Evolutionary conservation across 768 basidiomycete species (phyloP), one percentile per base, ranked within the genome.

Genomic region (Psilocybe sp.): DNA sequence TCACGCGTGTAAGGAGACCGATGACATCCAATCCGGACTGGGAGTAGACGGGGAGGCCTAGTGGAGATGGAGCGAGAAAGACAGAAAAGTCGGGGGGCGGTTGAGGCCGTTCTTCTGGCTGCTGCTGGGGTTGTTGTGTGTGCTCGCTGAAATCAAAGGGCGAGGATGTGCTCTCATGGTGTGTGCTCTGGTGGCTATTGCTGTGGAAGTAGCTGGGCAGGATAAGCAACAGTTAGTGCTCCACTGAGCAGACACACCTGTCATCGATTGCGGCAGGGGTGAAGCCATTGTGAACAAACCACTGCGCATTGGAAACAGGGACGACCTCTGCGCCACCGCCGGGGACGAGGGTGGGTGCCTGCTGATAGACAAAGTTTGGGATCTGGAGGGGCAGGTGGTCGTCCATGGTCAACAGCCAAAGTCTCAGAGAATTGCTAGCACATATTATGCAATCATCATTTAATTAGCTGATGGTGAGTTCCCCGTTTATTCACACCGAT

Each of bases 11-110:
- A 20, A 98, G 77, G 39, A 97, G 76, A 23, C 86, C 81, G 40
- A 98, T 72, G 43, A 95, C 75, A 64, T 98, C 96, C 56, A 97
- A 97, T 2, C 96, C 97, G 1, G 91, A 88, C 1, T 84, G 73
- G 1, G 92, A 94, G 70, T 99, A 99, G 2, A 98, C 75, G 2
- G 87, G 83, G 16, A 77, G 64, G 8, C 69, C 50, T 37, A 47
- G 47, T 11, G 60, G 47, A 12, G 55, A 46, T 16, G 54, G 52
- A 41, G 51, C 50, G 37, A 51, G 53, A 28, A 53, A 38, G 40
- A 52, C 16, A 44, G 39, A 37, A 23, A 58, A 34, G 49, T 55
- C 53, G 58, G 53, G 28, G 37, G 23, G 9, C 37, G 46, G 35
- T 9, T 23, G 43, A 10, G 36, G 34, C 14, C 46, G 50, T 28